Percentiles rank a stretch among this genome's conserved stretches.
These are phyloP conservation scores for Quercus tomentella DNA, from an alignment of 331 rosid species.

Conservation along the genomic window DNA sequence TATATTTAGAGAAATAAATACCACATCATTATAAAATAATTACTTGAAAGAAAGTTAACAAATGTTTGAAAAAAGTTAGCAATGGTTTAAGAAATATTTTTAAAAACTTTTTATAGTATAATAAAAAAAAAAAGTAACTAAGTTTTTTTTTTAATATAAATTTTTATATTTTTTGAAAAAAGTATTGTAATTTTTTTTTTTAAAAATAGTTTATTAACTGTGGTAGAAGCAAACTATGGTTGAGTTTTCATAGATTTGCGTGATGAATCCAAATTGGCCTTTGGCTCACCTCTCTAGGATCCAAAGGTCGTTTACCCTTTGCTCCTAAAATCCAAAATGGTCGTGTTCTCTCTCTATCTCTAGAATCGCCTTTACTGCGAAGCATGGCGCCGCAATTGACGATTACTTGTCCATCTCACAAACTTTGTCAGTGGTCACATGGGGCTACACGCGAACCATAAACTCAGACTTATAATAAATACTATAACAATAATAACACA, in stretches of 20 bases:
- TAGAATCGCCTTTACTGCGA: neutral
- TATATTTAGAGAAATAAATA: too few relatives aligned
- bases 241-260: neutral
- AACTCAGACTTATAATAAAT: neutral
- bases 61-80: too few relatives aligned
- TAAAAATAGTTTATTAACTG: neutral
- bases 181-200: neutral
- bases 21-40: too few relatives aligned
- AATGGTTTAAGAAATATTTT: too few relatives aligned
- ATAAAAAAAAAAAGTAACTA: too few relatives aligned
- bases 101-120: too few relatives aligned
- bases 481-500: too few relatives aligned
- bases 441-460: neutral
- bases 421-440: neutral
- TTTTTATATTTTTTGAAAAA: too few relatives aligned
- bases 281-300: slow-evolving; percentile 2
- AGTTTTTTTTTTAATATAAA: too few relatives aligned
- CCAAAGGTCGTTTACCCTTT: neutral
- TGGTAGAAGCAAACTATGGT: neutral
- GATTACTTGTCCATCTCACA: slow-evolving; percentile 8
- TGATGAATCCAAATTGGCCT: slow-evolving; percentile 24
- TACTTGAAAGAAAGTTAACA: too few relatives aligned
- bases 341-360: neutral
- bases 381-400: slow-evolving; percentile 27
- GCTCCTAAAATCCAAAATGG: too few relatives aligned